Evolutionary conservation across 305 asterid species (phyloP), one percentile per base, ranked within the genome.

Genomic region (Rubia occidens): DNA sequence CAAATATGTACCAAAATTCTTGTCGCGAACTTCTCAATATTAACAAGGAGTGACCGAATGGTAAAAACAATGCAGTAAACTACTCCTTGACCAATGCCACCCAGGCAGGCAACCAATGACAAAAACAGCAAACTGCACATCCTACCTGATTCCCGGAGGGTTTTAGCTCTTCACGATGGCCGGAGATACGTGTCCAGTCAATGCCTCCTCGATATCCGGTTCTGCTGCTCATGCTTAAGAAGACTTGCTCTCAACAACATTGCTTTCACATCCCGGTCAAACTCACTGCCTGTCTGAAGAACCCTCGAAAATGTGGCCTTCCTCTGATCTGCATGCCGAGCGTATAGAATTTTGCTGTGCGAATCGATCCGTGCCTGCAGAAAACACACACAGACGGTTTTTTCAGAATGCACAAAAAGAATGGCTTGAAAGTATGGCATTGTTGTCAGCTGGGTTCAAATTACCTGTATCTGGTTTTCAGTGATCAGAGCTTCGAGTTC

Each of bases 341-440:
- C 99, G 74, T 90, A 90, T 3, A 94, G 85, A 70, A 94, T 85
- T 78, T 90, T 94, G 83, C 90, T 94, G 53, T 94, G 97, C 29
- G 99, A 94, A 72, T 94, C 97, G 0, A 94, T 94, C 17, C 97
- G 88, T 58, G 97, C 99, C 99, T 94, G 91, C 80, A 78, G 44
- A 29, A 74, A 70, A 29, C 71, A n/a, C n/a, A n/a, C n/a, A n/a
- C n/a, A n/a, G n/a, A n/a, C n/a, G n/a, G n/a, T n/a, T n/a, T n/a
- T n/a, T n/a, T n/a, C n/a, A n/a, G n/a, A n/a, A n/a, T n/a, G n/a
- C 20, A 8, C 20, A 15, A 49, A 47, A 11, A 45, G 17, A 11
- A 49, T 4, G 39, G 6, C 4, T 18, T 2, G 17, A 35, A 49
- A 20, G 20, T 17, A 18, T 21, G 58, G 45, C 60, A 20, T 32